phyloP scores from a whole-genome alignment of 805 yeast genomes.

The Kodamaea fukazawae region DNA sequence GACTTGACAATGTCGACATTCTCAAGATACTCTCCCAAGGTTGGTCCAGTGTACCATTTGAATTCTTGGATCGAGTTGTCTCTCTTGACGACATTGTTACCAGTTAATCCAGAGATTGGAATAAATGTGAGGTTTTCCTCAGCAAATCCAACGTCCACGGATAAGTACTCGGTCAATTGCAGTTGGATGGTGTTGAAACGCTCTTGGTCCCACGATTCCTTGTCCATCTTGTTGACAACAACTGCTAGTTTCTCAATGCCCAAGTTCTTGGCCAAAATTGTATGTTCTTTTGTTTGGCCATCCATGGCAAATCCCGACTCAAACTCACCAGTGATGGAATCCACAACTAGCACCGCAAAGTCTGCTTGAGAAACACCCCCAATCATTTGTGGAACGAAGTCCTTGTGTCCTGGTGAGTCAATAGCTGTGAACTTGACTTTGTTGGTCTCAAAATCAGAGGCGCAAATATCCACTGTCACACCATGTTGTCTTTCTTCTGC shows the following conservation, averaged over 20 bases:
- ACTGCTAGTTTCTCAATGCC: constrained; percentile 63
- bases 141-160: constrained; percentile 51
- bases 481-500: constrained; percentile 72
- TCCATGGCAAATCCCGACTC: constrained; percentile 64
- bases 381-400: constrained; percentile 83
- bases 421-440: constrained; percentile 61
- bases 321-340: constrained; percentile 62
- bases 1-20: constrained; percentile 19
- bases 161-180: constrained; percentile 50
- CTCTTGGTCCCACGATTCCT: constrained; percentile 52
- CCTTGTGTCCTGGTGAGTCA: constrained; percentile 84
- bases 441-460: constrained; percentile 60
- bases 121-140: constrained; percentile 46
- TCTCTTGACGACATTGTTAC: constrained; percentile 58
- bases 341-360: constrained; percentile 68
- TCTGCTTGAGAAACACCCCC: constrained; percentile 82
- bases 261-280: constrained; percentile 61
- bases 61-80: constrained; percentile 29
- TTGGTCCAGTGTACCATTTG: constrained; percentile 49
- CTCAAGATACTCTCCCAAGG: constrained; percentile 43
- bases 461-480: constrained; percentile 75
- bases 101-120: constrained; percentile 69
- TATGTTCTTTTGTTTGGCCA: constrained; percentile 81
- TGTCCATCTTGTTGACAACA: constrained; percentile 71
- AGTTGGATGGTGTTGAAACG: constrained; percentile 51